Evolutionary conservation across 2,329 filamentous ascomycete genomes (phyloP).

Genomic region (Colletotrichum karsti): DNA sequence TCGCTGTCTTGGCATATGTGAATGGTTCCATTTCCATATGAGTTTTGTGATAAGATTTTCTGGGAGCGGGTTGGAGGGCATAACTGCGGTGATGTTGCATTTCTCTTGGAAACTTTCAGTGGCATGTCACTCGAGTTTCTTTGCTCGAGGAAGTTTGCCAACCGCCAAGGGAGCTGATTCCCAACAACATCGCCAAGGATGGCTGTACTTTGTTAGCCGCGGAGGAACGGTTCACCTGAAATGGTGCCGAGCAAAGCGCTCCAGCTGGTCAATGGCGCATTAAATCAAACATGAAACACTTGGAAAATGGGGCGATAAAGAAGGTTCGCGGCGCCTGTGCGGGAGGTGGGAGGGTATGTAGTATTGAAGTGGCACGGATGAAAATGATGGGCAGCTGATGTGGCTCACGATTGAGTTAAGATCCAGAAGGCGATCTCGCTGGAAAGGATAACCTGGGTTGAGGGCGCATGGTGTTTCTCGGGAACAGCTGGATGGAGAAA

Average conservation of each 20-base stretch:
- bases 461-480: background rate
- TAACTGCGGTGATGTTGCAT: background rate
- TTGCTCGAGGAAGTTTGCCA: background rate
- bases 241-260: background rate
- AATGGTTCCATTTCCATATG: background rate
- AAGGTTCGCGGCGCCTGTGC: background rate
- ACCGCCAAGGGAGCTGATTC: background rate
- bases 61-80: background rate
- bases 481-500: background rate
- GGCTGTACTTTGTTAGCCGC: background rate
- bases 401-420: constrained; percentile 1
- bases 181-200: background rate
- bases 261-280: background rate
- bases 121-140: too few species aligned
- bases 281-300: background rate
- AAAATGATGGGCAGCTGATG: background rate
- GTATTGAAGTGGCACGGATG: background rate
- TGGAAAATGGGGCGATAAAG: background rate
- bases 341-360: background rate
- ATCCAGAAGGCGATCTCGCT: background rate
- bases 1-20: background rate
- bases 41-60: background rate
- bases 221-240: background rate
- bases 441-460: background rate
- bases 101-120: too few species aligned